Base-by-base conservation (phyloP, 1,284 basidiomycete genomes). In the Fomitopsis pinicola region DNA sequence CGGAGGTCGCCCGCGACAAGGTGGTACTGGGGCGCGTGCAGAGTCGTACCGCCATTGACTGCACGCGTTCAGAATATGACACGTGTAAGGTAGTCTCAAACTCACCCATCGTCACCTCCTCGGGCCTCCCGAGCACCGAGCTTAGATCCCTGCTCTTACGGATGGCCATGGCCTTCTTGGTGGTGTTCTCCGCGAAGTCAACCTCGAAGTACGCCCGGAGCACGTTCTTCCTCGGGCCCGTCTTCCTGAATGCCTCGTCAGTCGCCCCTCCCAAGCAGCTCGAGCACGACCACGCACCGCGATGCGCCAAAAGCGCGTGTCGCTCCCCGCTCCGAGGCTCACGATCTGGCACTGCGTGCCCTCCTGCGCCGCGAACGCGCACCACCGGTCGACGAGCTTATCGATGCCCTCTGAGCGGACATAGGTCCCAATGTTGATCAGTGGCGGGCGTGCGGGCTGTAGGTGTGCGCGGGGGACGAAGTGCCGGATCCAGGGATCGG, bases 341-440 rank as follows among this genome's bases (percentile, higher is more conserved):
- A 98, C 82, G 62, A 98, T 87, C 79, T 98, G 95, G 65, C 83
- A 86, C 58, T 75, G 76, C 65, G 72, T 76, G 15, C 76, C 78
- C 12, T 74, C 74, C 17, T 67, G 60, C 33, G 70, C 68, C 2
- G 79, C 77, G 4, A 80, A 66, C 7, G 71, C 66, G 17, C 97
- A 68, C 83, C 95, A 98, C 50, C 80, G 73, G 22, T 88, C 77
- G 0, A 97, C 87, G 6, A 98, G 83, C 52, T 76, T 73, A 71
- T 99, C 97, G 52, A 98, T 86, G 1, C 86, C 89, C 54, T 82
- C 80, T 0, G 92, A 89, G 58, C 97, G 85, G 59, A 97, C 86
- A 67, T 91, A 93, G 1, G 97, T 99, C 8, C 97, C 97, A 52
- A 98, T 82, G 72, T 98, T 98, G 80, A 99, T 98, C 66, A 98